Evolutionary conservation across 2,329 filamentous ascomycete species (phyloP).

Genomic region (Hymenoscyphus occultus): DNA sequence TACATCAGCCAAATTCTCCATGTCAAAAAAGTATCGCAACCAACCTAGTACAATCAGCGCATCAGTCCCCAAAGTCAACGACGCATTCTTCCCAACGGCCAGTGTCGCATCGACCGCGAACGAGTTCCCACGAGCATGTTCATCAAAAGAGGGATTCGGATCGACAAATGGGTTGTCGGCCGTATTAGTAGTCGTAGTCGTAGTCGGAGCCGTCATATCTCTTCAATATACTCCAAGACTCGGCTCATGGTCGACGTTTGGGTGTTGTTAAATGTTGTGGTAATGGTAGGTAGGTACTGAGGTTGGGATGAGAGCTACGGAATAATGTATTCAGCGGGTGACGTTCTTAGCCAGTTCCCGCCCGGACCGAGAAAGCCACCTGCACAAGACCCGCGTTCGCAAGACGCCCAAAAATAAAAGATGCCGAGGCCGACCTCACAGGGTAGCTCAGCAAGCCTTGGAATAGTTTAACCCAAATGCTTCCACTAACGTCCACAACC

Average conservation of each 20-base stretch:
- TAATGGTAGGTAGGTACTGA: slow-evolving; percentile 20
- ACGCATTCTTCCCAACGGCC: slow-evolving; percentile 54
- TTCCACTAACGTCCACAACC: too few relatives aligned
- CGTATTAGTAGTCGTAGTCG: slow-evolving; percentile 20
- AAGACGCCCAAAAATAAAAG: too few relatives aligned
- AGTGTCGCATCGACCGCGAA: slow-evolving; percentile 46
- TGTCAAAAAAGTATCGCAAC: slow-evolving; percentile 10
- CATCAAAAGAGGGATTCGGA: slow-evolving; percentile 34
- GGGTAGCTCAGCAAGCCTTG: too few relatives aligned
- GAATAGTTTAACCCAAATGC: too few relatives aligned
- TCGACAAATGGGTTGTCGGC: slow-evolving; percentile 40
- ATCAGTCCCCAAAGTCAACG: slow-evolving; percentile 58
- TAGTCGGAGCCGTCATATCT: slow-evolving; percentile 22
- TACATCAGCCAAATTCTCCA: background rate
- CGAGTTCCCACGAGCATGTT: slow-evolving; percentile 34
- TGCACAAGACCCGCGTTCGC: too few relatives aligned
- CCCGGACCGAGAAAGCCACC: too few relatives aligned
- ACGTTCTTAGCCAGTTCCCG: too few relatives aligned
- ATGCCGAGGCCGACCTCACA: too few relatives aligned
- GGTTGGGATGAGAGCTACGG: too few relatives aligned
- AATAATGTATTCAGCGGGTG: too few relatives aligned
- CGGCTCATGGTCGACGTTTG: background rate
- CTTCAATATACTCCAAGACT: slow-evolving; percentile 11
- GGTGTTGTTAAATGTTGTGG: slow-evolving; percentile 12
- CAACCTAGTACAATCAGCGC: slow-evolving; percentile 56